Conservation (phyloP, 164 flowering plant genomes). For the Malania oleifera region DNA sequence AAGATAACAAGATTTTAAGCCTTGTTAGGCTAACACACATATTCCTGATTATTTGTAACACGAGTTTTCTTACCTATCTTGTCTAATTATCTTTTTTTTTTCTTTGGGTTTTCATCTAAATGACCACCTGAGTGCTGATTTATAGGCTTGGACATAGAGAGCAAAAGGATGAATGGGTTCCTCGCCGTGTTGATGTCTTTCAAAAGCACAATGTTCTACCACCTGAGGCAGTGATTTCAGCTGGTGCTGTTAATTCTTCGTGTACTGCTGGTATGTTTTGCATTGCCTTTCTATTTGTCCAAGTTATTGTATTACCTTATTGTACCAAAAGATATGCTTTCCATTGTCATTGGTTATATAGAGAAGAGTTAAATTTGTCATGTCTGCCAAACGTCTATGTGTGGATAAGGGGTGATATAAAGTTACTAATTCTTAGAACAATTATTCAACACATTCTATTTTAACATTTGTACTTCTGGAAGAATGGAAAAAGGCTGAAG, state of each 20-base stretch:
- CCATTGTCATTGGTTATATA: too few species aligned
- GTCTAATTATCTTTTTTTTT: not conserved
- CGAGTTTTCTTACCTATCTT: not conserved
- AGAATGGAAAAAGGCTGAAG: too few species aligned
- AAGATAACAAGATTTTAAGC: too few species aligned
- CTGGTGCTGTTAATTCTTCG: conserved; percentile 81
- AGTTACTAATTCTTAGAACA: too few species aligned
- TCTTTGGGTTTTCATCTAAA: not conserved
- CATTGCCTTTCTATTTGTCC: not conserved
- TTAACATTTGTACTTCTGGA: too few species aligned
- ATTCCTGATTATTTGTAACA: not conserved
- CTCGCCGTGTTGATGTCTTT: conserved; percentile 87
- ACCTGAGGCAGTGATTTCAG: conserved; percentile 82
- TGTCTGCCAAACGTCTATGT: too few species aligned
- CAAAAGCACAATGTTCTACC: conserved; percentile 75
- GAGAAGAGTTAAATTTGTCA: too few species aligned
- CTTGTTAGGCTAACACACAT: too few species aligned
- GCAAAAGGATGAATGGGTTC: conserved; percentile 92
- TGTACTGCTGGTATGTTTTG: conserved; percentile 71
- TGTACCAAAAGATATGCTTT: too few species aligned
- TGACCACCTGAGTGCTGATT: conserved; percentile 8
- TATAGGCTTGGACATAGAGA: conserved; percentile 95
- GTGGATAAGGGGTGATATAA: too few species aligned
- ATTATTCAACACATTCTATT: too few species aligned
- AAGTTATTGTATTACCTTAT: not conserved